A percentile compares a stretch with the other conserved stretches of the same genome.
These are phyloP conservation scores for Spatholobus suberectus DNA, from an alignment of 306 rosid genomes.

Conservation along the genomic window DNA sequence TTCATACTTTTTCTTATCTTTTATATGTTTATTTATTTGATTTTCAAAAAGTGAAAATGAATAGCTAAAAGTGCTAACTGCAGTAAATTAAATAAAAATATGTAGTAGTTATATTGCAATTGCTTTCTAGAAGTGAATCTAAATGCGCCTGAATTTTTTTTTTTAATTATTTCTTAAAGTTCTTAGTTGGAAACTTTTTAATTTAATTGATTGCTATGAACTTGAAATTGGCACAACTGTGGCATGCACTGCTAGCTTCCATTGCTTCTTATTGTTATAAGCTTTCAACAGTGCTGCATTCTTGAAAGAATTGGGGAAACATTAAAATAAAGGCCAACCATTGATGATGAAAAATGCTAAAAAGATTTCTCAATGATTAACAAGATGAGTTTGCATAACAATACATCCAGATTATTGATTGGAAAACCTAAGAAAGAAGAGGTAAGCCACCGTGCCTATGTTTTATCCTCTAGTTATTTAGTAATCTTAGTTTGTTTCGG, in stretches of 20 bases:
- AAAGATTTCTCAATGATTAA: not conserved
- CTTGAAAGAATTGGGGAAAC: slow-evolving; percentile 16
- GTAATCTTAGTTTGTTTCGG: not conserved
- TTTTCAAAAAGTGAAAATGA: not conserved
- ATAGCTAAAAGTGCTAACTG: not conserved
- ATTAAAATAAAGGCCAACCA: slow-evolving; percentile 4
- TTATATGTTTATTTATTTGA: slow-evolving; percentile 9
- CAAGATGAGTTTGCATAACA: not conserved
- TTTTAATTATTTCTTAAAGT: not conserved
- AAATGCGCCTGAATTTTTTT: not conserved
- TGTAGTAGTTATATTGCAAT: not conserved
- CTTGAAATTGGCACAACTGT: not conserved
- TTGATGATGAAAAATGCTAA: slow-evolving; percentile 1
- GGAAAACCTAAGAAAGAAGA: not conserved
- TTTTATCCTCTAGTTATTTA: not conserved
- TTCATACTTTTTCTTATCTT: not conserved
- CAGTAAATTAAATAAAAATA: not conserved
- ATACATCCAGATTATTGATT: not conserved
- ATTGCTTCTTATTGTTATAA: not conserved
- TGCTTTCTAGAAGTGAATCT: not conserved
- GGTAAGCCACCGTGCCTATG: not conserved
- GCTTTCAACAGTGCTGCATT: not conserved
- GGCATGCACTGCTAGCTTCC: not conserved
- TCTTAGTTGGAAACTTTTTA: not conserved
- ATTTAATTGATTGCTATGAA: slow-evolving; percentile 7